Evolutionary conservation across 1,139 yeast species (phyloP).

Genomic region (Eremothecium gossypii): DNA sequence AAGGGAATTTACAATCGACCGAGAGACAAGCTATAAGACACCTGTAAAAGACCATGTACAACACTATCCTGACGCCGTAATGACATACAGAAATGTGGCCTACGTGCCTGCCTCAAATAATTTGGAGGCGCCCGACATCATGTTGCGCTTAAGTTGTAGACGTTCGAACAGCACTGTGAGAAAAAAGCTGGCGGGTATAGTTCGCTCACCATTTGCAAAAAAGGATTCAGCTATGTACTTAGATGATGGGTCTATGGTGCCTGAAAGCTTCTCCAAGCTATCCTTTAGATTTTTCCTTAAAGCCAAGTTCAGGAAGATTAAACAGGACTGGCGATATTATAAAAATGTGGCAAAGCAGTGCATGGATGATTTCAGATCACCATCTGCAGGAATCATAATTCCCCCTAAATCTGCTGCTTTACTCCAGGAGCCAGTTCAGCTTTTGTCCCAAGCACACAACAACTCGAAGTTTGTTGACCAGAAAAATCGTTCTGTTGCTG

Average conservation of each 20-base stretch:
- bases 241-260: not conserved
- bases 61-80: not conserved
- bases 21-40: no score
- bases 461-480: not conserved
- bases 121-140: slow-evolving; percentile 3
- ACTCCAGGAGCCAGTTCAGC: slow-evolving; percentile 4
- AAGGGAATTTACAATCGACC: no score
- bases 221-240: slow-evolving; percentile 1
- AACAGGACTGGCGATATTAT: slow-evolving; percentile 13
- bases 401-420: not conserved
- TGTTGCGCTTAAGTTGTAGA: slow-evolving; percentile 2
- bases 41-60: not conserved
- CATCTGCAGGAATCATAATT: not conserved
- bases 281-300: slow-evolving; percentile 15
- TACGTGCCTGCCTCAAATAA: slow-evolving; percentile 1
- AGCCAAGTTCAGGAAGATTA: slow-evolving; percentile 13
- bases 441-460: not conserved
- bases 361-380: slow-evolving; percentile 12
- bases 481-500: not conserved
- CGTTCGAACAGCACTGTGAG: slow-evolving; percentile 2
- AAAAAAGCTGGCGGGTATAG: not conserved
- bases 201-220: slow-evolving; percentile 1
- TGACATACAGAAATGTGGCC: slow-evolving; percentile 3
- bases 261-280: slow-evolving; percentile 11
- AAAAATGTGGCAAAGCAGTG: slow-evolving; percentile 16